These are phyloP conservation scores for Suillus brevipes DNA, from an alignment of 768 basidiomycete species.

Conservation along the genomic window DNA sequence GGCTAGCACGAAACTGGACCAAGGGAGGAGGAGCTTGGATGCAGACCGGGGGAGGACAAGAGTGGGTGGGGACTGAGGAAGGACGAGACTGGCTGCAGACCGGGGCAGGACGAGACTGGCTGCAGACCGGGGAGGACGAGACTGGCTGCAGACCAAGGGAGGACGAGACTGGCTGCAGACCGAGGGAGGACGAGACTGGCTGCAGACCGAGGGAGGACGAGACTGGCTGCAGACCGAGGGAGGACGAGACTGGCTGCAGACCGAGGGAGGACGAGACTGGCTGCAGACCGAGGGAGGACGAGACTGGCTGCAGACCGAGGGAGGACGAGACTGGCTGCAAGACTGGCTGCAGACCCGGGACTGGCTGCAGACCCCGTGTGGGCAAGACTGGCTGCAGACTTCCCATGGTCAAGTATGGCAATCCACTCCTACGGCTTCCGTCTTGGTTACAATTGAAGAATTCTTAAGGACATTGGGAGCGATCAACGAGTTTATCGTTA, in stretches of 20 bases:
- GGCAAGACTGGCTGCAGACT: neutral
- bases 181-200: too few relatives aligned
- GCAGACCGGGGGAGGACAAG: too few relatives aligned
- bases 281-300: neutral
- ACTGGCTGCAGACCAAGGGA: too few relatives aligned
- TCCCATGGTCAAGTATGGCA: neutral
- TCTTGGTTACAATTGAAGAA: neutral
- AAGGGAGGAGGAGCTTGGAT: too few relatives aligned
- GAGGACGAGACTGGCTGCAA: neutral
- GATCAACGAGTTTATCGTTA: neutral
- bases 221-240: neutral
- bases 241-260: neutral
- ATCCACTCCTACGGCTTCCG: neutral
- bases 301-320: neutral
- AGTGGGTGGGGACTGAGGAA: too few relatives aligned
- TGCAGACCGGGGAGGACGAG: too few relatives aligned
- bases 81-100: too few relatives aligned
- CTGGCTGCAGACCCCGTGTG: neutral
- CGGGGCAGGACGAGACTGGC: too few relatives aligned
- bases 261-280: fast-evolving
- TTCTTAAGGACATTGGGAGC: neutral
- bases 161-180: too few relatives aligned
- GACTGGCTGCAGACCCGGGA: neutral
- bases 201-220: neutral
- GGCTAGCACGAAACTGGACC: too few relatives aligned